phyloP scores from a whole-genome alignment of 192 early-diverging fungal species.

The Coemansia sp. region DNA sequence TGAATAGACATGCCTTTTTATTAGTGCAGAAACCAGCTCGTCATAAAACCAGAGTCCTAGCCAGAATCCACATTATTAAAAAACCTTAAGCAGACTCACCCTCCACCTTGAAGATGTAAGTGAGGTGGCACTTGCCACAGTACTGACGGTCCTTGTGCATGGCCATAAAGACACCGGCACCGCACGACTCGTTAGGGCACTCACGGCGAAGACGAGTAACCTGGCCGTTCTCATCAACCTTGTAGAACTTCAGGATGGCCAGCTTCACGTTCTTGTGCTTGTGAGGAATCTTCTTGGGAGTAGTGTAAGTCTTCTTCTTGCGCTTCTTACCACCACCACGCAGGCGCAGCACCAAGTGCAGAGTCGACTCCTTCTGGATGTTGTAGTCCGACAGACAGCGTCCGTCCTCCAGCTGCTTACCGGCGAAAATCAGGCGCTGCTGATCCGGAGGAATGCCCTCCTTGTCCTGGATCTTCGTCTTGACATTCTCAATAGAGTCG shows the following conservation, averaged over 20 bases:
- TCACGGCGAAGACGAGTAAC: slow-evolving; percentile 98
- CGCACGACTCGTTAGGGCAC: slow-evolving; percentile 94
- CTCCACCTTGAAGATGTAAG: slow-evolving; percentile 92
- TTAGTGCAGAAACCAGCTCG: no score
- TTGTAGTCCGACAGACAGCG: slow-evolving; percentile 74
- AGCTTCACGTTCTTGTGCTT: slow-evolving; percentile 99
- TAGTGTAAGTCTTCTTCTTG: slow-evolving; percentile 99
- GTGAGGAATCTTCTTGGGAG: slow-evolving; percentile 99
- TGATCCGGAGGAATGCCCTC: slow-evolving; percentile 85
- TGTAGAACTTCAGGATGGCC: slow-evolving; percentile 98
- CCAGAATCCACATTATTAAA: background rate
- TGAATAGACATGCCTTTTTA: no score
- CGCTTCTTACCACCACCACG: slow-evolving; percentile 97
- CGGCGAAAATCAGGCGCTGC: slow-evolving; percentile 79
- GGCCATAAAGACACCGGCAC: slow-evolving; percentile 99
- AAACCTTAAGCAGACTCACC: slow-evolving; percentile 43
- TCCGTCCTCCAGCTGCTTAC: slow-evolving; percentile 81
- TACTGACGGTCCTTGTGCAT: slow-evolving; percentile 97
- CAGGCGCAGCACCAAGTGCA: slow-evolving; percentile 74
- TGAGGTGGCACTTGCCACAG: slow-evolving; percentile 96
- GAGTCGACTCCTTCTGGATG: slow-evolving; percentile 83
- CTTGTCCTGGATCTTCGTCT: slow-evolving; percentile 83
- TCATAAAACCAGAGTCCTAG: no score
- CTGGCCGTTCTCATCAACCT: slow-evolving; percentile 96
- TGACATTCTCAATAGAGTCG: slow-evolving; percentile 79